phyloP scores from a whole-genome alignment of 768 basidiomycete genomes.

The Boletus rex-veris region DNA sequence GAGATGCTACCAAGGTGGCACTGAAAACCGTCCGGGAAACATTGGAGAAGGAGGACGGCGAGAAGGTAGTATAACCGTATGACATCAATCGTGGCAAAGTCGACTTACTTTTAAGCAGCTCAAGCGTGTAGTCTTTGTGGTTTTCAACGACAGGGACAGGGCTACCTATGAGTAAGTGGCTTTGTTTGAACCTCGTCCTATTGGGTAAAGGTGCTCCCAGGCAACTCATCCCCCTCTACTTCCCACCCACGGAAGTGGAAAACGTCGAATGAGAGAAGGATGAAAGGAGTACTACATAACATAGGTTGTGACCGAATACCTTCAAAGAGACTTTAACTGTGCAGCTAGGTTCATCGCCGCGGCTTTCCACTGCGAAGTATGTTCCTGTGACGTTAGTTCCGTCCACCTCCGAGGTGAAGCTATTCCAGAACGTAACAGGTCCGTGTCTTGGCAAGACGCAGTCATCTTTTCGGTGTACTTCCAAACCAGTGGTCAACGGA shows the following conservation, averaged over 20 bases:
- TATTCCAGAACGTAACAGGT: no score
- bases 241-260: slow-evolving; percentile 37
- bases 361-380: background rate
- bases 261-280: background rate
- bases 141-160: slow-evolving; percentile 63
- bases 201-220: slow-evolving; percentile 19
- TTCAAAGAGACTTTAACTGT: background rate
- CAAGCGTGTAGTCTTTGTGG: slow-evolving; percentile 73
- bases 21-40: slow-evolving; percentile 54
- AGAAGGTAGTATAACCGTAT: slow-evolving; percentile 35
- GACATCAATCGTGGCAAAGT: background rate
- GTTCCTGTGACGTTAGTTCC: background rate
- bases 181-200: background rate
- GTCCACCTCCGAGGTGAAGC: background rate
- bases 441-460: no score
- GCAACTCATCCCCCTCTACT: slow-evolving; percentile 59
- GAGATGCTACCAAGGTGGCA: slow-evolving; percentile 69
- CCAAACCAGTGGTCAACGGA: no score
- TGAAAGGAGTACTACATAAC: background rate
- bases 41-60: slow-evolving; percentile 47
- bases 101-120: slow-evolving; percentile 36
- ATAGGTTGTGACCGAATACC: background rate
- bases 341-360: background rate
- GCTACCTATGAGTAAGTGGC: slow-evolving; percentile 59
- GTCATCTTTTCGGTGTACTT: no score